phyloP scores from a whole-genome alignment of 202 grass and related monocot species.

The Elaeis oleifera region DNA sequence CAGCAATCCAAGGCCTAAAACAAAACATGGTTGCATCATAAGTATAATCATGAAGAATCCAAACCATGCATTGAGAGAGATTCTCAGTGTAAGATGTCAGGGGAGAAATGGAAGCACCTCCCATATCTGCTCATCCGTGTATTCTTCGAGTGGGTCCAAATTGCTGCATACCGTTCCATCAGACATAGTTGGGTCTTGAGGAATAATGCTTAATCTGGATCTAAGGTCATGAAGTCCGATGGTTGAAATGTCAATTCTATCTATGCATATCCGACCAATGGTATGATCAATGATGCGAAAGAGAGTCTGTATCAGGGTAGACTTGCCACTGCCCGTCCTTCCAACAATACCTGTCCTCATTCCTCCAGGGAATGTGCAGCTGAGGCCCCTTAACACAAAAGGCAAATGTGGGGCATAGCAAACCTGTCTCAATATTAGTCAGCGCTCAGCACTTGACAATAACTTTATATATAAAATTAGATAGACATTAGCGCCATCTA shows the following conservation, averaged over 20 bases:
- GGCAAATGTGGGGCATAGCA: conserved; percentile 4
- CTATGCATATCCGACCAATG: conserved; percentile 55
- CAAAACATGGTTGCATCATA: neutral
- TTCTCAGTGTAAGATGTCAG: no score
- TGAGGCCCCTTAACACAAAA: conserved; percentile 55
- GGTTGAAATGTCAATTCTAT: conserved; percentile 52
- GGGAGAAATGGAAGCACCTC: conserved; percentile 31
- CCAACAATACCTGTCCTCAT: conserved; percentile 74
- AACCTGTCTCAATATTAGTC: no score
- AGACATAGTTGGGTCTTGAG: conserved; percentile 76
- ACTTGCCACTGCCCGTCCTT: conserved; percentile 79
- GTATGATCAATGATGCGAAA: conserved; percentile 64
- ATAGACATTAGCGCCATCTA: no score
- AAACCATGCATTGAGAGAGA: no score
- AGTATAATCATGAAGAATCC: no score
- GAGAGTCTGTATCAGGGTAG: conserved; percentile 51
- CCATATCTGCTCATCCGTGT: conserved; percentile 64
- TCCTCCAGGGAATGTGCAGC: conserved; percentile 63
- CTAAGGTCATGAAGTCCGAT: conserved; percentile 76
- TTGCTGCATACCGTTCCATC: conserved; percentile 61
- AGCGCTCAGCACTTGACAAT: no score
- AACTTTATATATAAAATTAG: no score
- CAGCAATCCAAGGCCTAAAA: conserved; percentile 73
- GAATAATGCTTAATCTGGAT: conserved; percentile 76
- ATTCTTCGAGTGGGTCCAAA: conserved; percentile 51